phyloP scores from a whole-genome alignment of 2,329 filamentous ascomycete species.

The Metarhizium brunneum region DNA sequence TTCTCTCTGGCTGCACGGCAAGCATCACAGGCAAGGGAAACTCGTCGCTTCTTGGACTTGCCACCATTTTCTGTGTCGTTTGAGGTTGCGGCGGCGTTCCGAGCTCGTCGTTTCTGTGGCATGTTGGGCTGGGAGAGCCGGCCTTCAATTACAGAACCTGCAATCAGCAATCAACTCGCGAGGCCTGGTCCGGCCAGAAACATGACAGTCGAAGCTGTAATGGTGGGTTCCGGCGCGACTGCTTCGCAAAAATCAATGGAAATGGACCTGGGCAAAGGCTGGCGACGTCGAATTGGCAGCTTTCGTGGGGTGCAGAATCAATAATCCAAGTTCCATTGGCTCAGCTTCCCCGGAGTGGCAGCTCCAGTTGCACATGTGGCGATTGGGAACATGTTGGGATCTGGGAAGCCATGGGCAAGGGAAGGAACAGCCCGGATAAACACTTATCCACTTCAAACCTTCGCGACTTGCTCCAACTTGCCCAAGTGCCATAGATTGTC shows the following conservation, averaged over 20 bases:
- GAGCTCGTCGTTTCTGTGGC: constrained; percentile 28
- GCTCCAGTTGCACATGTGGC: no score
- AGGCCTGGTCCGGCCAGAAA: background rate
- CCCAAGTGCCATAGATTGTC: no score
- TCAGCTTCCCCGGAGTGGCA: no score
- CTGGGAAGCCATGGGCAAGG: no score
- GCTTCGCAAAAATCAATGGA: background rate
- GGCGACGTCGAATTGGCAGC: background rate
- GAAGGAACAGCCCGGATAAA: constrained; percentile 11
- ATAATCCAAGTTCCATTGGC: no score
- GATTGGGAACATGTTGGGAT: background rate
- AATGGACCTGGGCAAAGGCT: background rate
- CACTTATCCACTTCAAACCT: constrained; percentile 7
- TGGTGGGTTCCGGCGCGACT: background rate
- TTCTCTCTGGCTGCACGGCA: constrained; percentile 61
- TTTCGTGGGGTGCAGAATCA: background rate
- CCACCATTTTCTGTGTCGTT: background rate
- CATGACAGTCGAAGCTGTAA: background rate
- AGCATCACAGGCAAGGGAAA: constrained; percentile 61
- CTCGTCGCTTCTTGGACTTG: constrained; percentile 49
- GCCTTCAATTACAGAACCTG: background rate
- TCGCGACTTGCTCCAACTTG: no score
- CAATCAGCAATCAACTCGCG: background rate
- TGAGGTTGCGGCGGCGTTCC: background rate
- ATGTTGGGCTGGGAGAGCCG: constrained; percentile 16